phyloP scores from a whole-genome alignment of 1,284 basidiomycete species.

The Agaricales sp. region DNA sequence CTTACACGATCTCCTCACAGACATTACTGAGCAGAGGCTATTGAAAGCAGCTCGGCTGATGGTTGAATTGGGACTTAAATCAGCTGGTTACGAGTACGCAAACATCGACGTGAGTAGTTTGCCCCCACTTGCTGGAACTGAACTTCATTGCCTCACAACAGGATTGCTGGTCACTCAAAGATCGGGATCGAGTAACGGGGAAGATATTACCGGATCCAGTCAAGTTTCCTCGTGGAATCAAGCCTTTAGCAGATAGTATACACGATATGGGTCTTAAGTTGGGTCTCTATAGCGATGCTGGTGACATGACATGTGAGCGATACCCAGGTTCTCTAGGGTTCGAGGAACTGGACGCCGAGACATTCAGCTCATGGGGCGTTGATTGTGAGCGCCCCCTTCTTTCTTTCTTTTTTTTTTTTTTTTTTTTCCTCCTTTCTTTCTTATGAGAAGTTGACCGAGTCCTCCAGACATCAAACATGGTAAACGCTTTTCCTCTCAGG shows the following conservation, averaged over 20 bases:
- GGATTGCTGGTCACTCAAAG: conserved; percentile 41
- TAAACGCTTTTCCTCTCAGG: too few relatives aligned
- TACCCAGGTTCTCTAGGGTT: conserved; percentile 41
- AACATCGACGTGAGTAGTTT: conserved; percentile 45
- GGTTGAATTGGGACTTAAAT: conserved; percentile 39
- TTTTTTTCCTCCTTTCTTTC: background rate
- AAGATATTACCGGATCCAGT: conserved; percentile 36
- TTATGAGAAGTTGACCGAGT: background rate
- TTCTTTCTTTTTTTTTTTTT: too few relatives aligned
- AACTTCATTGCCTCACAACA: too few relatives aligned
- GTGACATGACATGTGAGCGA: conserved; percentile 38
- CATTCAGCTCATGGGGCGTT: conserved; percentile 42
- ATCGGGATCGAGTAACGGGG: conserved; percentile 28
- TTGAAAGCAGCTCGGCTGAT: conserved; percentile 35
- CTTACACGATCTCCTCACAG: conserved; percentile 21
- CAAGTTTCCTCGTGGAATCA: conserved; percentile 48
- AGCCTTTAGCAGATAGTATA: conserved; percentile 29
- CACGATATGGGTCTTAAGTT: conserved; percentile 40
- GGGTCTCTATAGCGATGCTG: conserved; percentile 49
- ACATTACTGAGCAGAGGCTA: conserved; percentile 40
- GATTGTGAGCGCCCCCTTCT: too few relatives aligned
- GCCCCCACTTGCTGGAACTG: background rate
- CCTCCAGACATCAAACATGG: background rate
- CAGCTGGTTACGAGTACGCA: conserved; percentile 40
- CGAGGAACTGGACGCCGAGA: conserved; percentile 37